Evolutionary conservation across 768 basidiomycete species (phyloP), one percentile per base, ranked within the genome.

Genomic region (Boletellus ananiceps): DNA sequence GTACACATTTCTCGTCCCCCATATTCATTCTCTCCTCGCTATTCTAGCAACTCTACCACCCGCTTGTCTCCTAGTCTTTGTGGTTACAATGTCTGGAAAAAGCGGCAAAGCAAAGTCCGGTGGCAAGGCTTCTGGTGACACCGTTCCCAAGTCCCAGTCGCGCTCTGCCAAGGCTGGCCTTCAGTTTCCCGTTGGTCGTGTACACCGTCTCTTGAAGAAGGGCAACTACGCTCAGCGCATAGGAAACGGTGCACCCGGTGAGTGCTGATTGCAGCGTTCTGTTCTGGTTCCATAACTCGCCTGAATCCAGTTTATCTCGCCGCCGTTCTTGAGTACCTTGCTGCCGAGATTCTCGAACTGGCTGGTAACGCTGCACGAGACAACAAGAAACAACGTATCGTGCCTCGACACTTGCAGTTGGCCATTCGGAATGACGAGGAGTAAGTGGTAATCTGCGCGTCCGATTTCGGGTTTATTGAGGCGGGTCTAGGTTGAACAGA

Each of bases 371-470:
- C 77, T 50, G 76, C 78, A 31, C 74, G 76, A 41, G 77, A 73
- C 55, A 78, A 78, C 71, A 78, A 77, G 69, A 76, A 82, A 61
- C 74, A 78, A 29, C 79, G 81, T 73, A 82, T 83, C 60, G 77
- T 81, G 15, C 82, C 81, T 49, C 77, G 82, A 52, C 81, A 83
- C 70, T 64, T 83, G 53, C 81, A 83, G 63, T 71, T 83, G 61
- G 82, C 82, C 56, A 81, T 83, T 63, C 76, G 82, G 54, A 79
- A 81, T 63, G 80, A 81, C 57, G 79, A 81, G 57, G 79, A 77
- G 71, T 75, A 31, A 31, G 55, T 46, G 27, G 5, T 19, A 16
- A 15, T 13, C 23, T 3, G 0, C 0, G 14, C 16, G 37, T 36
- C 9, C 2, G 19, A 13, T 21, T 9, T 15, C 5, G 2, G 12